Evolutionary conservation across 2,329 filamentous ascomycete species (phyloP).

Genomic region (Diplodia seriata): DNA sequence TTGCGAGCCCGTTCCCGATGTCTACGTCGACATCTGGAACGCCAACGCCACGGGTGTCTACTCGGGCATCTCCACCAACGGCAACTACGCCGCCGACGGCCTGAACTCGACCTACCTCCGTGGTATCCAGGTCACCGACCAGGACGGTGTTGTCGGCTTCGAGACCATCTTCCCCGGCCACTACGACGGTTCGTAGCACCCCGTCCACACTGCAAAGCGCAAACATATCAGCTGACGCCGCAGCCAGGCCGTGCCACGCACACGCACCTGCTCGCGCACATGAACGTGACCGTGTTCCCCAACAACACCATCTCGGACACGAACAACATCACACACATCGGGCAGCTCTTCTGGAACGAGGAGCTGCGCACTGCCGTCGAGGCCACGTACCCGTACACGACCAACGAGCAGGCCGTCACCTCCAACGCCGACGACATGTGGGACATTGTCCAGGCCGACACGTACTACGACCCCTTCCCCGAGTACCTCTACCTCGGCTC

Average conservation of each 20-base stretch:
- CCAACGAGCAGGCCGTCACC: conserved; percentile 53
- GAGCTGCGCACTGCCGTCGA: conserved; percentile 62
- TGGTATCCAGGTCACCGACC: conserved; percentile 56
- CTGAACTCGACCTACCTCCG: conserved; percentile 53
- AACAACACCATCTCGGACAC: conserved; percentile 61
- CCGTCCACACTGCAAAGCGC: neutral
- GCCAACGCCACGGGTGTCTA: conserved; percentile 52
- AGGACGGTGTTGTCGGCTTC: conserved; percentile 58
- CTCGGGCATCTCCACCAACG: conserved; percentile 42
- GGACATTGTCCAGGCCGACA: conserved; percentile 53
- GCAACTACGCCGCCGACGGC: conserved; percentile 41
- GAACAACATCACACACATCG: conserved; percentile 63
- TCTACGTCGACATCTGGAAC: conserved; percentile 62
- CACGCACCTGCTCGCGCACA: conserved; percentile 47
- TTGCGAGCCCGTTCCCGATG: conserved; percentile 58
- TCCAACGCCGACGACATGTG: conserved; percentile 61
- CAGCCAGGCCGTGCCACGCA: conserved; percentile 51
- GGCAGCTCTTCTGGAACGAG: conserved; percentile 72
- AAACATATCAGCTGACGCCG: neutral
- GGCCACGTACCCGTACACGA: conserved; percentile 53
- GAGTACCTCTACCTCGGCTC: conserved; percentile 65
- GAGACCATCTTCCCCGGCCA: conserved; percentile 58
- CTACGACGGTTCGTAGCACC: conserved; percentile 36
- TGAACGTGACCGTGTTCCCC: conserved; percentile 49
- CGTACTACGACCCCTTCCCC: conserved; percentile 61